These are phyloP conservation scores for Arthrinium puccinioides DNA, from an alignment of 2,329 filamentous ascomycete species.

Conservation along the genomic window DNA sequence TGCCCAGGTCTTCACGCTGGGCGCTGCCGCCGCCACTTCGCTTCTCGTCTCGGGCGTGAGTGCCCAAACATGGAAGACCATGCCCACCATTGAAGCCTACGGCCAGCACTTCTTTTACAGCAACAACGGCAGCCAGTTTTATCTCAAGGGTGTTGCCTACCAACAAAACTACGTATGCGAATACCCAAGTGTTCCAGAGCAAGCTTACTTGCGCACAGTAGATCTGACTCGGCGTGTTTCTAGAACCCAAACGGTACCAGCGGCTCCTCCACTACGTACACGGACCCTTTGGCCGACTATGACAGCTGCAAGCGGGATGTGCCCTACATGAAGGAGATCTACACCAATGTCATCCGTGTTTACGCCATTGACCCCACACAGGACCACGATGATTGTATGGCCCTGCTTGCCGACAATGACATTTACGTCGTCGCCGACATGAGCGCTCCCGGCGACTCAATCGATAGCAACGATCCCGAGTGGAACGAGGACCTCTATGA, in stretches of 20 bases:
- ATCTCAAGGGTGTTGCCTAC: constrained; percentile 91
- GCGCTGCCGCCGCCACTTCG: constrained; percentile 1
- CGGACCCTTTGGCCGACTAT: constrained; percentile 73
- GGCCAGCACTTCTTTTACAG: constrained; percentile 28
- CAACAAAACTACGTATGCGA: constrained; percentile 61
- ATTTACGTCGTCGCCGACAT: constrained; percentile 96
- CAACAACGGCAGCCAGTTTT: constrained; percentile 64
- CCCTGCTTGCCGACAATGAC: constrained; percentile 69
- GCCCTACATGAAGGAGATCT: constrained; percentile 67
- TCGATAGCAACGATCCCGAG: constrained; percentile 70
- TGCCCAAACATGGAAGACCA: constrained; percentile 19
- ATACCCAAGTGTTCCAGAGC: too few relatives aligned
- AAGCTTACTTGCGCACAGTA: too few relatives aligned
- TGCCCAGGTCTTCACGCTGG: constrained; percentile 2
- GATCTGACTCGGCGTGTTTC: too few relatives aligned
- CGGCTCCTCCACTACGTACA: constrained; percentile 50
- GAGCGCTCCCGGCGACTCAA: constrained; percentile 72
- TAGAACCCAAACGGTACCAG: too few relatives aligned
- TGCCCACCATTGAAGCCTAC: constrained; percentile 20
- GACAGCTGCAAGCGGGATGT: constrained; percentile 76
- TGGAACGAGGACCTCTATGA: constrained; percentile 76
- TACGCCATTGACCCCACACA: constrained; percentile 80
- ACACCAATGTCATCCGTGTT: constrained; percentile 89
- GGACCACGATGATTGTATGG: constrained; percentile 82
- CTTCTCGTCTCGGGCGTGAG: constrained; percentile 15